These are phyloP conservation scores for Wickerhamiella hasegawae DNA, from an alignment of 805 yeast genomes.

Conservation along the genomic window DNA sequence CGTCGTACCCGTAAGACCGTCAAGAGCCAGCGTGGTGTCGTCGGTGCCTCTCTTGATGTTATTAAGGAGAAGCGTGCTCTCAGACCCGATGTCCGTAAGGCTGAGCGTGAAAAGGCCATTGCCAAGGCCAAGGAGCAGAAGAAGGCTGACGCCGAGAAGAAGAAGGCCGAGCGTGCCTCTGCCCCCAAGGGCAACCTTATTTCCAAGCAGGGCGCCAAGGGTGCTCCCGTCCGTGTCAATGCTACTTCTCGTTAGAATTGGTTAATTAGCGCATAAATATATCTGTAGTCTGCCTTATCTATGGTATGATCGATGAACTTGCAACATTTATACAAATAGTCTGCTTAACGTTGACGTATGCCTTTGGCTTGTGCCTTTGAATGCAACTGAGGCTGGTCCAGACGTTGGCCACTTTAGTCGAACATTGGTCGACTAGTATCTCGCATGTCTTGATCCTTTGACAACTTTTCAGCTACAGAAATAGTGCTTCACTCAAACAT, in stretches of 20 bases:
- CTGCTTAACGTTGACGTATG: too few species aligned
- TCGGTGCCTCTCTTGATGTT: slow-evolving; percentile 97
- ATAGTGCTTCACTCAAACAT: too few species aligned
- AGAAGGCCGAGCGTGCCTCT: slow-evolving; percentile 80
- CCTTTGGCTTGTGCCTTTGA: too few species aligned
- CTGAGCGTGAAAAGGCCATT: slow-evolving; percentile 84
- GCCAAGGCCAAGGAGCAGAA: slow-evolving; percentile 32
- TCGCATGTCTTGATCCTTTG: too few species aligned
- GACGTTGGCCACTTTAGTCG: too few species aligned
- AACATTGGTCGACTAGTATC: too few species aligned
- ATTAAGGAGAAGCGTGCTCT: slow-evolving; percentile 94
- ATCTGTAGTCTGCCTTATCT: too few species aligned
- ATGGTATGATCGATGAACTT: too few species aligned
- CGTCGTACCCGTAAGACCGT: slow-evolving; percentile 95
- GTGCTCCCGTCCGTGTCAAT: slow-evolving; percentile 93
- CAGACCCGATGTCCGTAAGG: slow-evolving; percentile 97
- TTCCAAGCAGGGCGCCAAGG: slow-evolving; percentile 94
- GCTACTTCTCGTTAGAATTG: slow-evolving; percentile 81
- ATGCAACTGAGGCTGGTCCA: too few species aligned
- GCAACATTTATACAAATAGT: too few species aligned
- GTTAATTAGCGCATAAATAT: too few species aligned
- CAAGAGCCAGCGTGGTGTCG: slow-evolving; percentile 98
- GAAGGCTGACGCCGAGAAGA: slow-evolving; percentile 84
- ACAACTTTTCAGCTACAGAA: too few species aligned
- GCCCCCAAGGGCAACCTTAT: slow-evolving; percentile 47